These are phyloP conservation scores for Trametes gibbosa DNA, from an alignment of 768 basidiomycete genomes.

Conservation along the genomic window DNA sequence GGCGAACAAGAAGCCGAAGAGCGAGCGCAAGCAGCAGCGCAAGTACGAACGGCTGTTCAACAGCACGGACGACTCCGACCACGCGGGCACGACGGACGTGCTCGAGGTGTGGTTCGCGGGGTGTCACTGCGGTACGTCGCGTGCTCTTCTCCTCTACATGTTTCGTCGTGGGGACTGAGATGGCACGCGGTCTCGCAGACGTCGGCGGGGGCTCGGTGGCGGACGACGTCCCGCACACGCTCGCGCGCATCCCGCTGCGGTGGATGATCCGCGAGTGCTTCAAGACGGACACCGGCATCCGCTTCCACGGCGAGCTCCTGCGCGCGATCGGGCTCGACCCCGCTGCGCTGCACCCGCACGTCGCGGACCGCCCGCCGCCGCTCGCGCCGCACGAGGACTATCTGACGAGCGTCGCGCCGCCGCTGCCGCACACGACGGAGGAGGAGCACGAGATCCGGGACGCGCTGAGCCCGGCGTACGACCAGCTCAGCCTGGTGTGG, in stretches of 20 bases:
- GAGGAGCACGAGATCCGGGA: constrained; percentile 66
- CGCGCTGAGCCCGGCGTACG: constrained; percentile 50
- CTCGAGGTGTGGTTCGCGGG: constrained; percentile 84
- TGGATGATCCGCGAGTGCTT: constrained; percentile 51
- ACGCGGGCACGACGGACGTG: constrained; percentile 48
- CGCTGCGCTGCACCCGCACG: constrained; percentile 26
- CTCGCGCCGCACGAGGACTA: constrained; percentile 7
- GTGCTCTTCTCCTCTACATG: not conserved
- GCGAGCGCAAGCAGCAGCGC: constrained; percentile 16
- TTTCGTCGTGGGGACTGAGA: not conserved
- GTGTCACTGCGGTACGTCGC: constrained; percentile 58
- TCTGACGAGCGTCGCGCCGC: constrained; percentile 9
- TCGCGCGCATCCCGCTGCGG: constrained; percentile 69
- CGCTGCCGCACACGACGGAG: constrained; percentile 31
- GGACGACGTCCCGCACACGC: constrained; percentile 54
- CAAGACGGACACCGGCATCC: constrained; percentile 46
- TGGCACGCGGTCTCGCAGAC: constrained; percentile 39
- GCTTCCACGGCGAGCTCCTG: constrained; percentile 33
- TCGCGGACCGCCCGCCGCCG: constrained; percentile 25
- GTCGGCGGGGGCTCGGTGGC: constrained; percentile 72
- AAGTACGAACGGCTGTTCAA: constrained; percentile 42
- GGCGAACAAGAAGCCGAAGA: not conserved
- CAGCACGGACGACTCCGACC: constrained; percentile 27
- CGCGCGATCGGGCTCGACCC: constrained; percentile 32
- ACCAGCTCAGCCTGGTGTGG: constrained; percentile 47